Percentiles rank a stretch among this genome's conserved stretches.
Evolutionary conservation across 441 rosid species (phyloP).

Genomic region (Erysimum cheiri): DNA sequence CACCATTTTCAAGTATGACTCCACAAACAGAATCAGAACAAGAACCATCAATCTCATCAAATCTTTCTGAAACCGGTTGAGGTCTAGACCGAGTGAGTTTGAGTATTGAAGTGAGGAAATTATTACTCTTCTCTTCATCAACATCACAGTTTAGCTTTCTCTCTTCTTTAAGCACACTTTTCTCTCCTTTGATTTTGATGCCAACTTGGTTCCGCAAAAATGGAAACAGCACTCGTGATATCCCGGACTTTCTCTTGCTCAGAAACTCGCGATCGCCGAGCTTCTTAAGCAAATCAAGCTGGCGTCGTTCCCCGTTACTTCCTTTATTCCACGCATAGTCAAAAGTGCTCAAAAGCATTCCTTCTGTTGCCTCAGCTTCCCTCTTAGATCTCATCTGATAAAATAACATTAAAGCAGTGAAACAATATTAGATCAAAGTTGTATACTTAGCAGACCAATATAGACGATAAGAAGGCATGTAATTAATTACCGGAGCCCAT

Average conservation of each 20-base stretch:
- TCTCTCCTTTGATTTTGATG: slow-evolving; percentile 60
- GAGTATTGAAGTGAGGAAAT: slow-evolving; percentile 49
- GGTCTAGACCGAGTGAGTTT: slow-evolving; percentile 64
- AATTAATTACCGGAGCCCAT: slow-evolving; percentile 70
- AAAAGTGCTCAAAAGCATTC: slow-evolving; percentile 60
- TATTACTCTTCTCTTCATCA: slow-evolving; percentile 36
- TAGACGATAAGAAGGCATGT: neutral
- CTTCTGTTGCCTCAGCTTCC: slow-evolving; percentile 65
- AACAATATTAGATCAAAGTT: neutral
- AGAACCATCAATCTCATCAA: slow-evolving; percentile 24
- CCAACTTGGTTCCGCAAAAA: slow-evolving; percentile 60
- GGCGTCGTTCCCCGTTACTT: slow-evolving; percentile 69
- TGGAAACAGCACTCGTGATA: slow-evolving; percentile 49
- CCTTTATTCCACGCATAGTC: slow-evolving; percentile 97
- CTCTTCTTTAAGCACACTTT: slow-evolving; percentile 41
- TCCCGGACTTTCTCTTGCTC: slow-evolving; percentile 42
- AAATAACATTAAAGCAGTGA: neutral
- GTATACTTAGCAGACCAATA: neutral
- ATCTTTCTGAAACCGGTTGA: slow-evolving; percentile 49
- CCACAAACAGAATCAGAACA: slow-evolving; percentile 56
- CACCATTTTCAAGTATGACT: slow-evolving; percentile 36
- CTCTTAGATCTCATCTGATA: slow-evolving; percentile 70
- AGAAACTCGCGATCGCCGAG: slow-evolving; percentile 47
- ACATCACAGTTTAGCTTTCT: slow-evolving; percentile 34
- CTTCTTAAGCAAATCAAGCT: slow-evolving; percentile 58